Evolutionary conservation across 495 filamentous ascomycete species (phyloP).

Genomic region (Hypoxylon fragiforme): DNA sequence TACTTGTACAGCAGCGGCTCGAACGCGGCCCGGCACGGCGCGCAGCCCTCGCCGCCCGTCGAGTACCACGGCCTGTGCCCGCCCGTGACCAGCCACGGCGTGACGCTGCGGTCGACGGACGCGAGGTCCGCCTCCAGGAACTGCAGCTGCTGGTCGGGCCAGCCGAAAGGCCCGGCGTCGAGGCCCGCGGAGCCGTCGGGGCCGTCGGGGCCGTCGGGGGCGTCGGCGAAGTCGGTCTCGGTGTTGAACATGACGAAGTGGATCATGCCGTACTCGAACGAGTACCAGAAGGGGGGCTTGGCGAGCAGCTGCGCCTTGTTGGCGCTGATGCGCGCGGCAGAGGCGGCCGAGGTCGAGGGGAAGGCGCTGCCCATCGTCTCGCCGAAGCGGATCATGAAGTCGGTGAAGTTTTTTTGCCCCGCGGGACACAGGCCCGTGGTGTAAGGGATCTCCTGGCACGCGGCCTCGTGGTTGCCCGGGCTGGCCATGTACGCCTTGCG

Average conservation of each 20-base stretch:
- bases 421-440: constrained; percentile 52
- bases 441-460: constrained; percentile 47
- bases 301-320: constrained; percentile 52
- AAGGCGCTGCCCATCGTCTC: constrained; percentile 55
- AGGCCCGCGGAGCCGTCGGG: constrained; percentile 50
- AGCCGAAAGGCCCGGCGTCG: constrained; percentile 57
- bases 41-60: constrained; percentile 48
- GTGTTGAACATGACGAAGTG: constrained; percentile 62
- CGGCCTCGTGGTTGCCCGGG: constrained; percentile 51
- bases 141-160: constrained; percentile 44
- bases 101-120: constrained; percentile 52
- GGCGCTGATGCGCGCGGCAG: constrained; percentile 49
- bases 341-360: constrained; percentile 46
- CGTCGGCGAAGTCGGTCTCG: constrained; percentile 55
- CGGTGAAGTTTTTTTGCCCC: constrained; percentile 65
- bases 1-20: constrained; percentile 61
- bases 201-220: constrained; percentile 50
- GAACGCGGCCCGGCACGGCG: constrained; percentile 59
- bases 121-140: constrained; percentile 52
- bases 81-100: constrained; percentile 61
- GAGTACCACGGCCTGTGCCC: constrained; percentile 67
- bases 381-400: constrained; percentile 59
- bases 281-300: constrained; percentile 67
- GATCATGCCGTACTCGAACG: constrained; percentile 64
- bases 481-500: constrained; percentile 51